These are phyloP conservation scores for Barbarea vulgaris DNA, from an alignment of 345 rosid species.

Conservation along the genomic window DNA sequence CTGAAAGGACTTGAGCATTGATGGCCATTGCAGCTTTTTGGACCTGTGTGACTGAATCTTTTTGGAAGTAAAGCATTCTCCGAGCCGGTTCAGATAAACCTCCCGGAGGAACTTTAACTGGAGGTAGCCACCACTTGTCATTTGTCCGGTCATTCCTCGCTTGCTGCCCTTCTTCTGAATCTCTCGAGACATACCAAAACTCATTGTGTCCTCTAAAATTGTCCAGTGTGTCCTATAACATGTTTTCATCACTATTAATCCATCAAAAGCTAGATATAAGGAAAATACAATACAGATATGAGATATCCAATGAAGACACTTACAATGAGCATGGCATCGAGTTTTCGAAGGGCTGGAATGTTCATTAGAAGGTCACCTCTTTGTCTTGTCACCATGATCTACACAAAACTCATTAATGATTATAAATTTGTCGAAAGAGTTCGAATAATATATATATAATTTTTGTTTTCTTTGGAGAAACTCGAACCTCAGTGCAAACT, in stretches of 20 bases:
- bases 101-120: conserved; percentile 67
- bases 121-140: conserved; percentile 96
- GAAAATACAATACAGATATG: neutral
- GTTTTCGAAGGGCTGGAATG: conserved; percentile 86
- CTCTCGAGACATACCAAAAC: conserved; percentile 80
- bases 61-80: conserved; percentile 74
- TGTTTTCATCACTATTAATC: conserved; percentile 11
- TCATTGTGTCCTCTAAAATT: conserved; percentile 70
- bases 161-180: conserved; percentile 58
- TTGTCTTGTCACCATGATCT: conserved; percentile 91
- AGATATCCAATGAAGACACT: conserved; percentile 28
- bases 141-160: conserved; percentile 50
- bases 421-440: neutral
- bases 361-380: conserved; percentile 83
- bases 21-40: conserved; percentile 97
- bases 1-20: conserved; percentile 90
- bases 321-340: conserved; percentile 85
- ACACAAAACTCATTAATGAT: neutral
- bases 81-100: conserved; percentile 70
- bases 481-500: conserved; percentile 68
- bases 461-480: neutral
- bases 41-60: conserved; percentile 96
- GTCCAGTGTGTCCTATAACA: conserved; percentile 66
- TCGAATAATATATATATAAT: neutral
- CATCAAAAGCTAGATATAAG: neutral